Conservation (phyloP, 805 yeast genomes). For the Metschnikowia similis region DNA sequence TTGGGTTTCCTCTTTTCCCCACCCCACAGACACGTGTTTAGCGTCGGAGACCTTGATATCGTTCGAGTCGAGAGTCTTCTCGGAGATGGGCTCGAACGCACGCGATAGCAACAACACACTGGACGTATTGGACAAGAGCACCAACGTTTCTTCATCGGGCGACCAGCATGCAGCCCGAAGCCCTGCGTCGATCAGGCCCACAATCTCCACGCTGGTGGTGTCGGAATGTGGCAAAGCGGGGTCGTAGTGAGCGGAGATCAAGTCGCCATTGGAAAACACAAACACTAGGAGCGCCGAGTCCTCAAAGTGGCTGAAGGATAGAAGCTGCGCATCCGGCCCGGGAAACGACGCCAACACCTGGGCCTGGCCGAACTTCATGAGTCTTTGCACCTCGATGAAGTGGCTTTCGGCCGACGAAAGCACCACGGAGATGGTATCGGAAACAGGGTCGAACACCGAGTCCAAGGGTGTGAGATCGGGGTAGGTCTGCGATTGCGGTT, state of each 20-base stretch:
- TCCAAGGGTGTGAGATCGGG: conserved; percentile 59
- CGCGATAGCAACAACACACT: conserved; percentile 68
- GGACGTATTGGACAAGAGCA: conserved; percentile 58
- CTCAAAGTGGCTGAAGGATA: conserved; percentile 63
- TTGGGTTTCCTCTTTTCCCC: conserved; percentile 98
- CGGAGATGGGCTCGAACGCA: conserved; percentile 73
- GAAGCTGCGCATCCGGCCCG: conserved; percentile 33
- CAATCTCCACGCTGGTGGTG: conserved; percentile 58
- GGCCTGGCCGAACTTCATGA: conserved; percentile 58
- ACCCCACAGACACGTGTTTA: conserved; percentile 91
- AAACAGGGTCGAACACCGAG: conserved; percentile 65
- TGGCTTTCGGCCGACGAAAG: conserved; percentile 52
- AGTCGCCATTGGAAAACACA: conserved; percentile 72
- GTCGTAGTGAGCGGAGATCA: conserved; percentile 63
- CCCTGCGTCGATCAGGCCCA: conserved; percentile 80
- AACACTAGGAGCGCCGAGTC: conserved; percentile 65
- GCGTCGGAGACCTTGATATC: conserved; percentile 61
- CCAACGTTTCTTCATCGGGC: conserved; percentile 83
- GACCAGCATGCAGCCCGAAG: conserved; percentile 78
- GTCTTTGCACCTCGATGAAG: conserved; percentile 71
- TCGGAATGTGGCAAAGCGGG: conserved; percentile 42
- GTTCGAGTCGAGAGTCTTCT: conserved; percentile 49
- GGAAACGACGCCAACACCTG: conserved; percentile 60
- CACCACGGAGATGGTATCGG: conserved; percentile 67
- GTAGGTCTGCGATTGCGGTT: conserved; percentile 51